A percentile compares a stretch with the other conserved stretches of the same genome.
These are phyloP conservation scores for Spathaspora sp. DNA, from an alignment of 805 yeast genomes.

Conservation along the genomic window DNA sequence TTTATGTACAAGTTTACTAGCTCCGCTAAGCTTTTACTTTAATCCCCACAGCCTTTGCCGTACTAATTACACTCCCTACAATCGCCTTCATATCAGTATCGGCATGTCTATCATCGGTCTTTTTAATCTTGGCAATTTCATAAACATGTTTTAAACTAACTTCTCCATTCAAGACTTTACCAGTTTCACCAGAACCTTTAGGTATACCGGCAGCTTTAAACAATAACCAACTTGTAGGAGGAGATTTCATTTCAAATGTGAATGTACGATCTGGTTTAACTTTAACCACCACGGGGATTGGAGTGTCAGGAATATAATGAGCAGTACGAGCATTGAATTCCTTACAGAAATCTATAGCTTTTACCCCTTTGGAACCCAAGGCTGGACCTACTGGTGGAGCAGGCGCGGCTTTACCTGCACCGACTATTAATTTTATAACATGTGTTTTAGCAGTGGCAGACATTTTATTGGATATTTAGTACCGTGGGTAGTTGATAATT, in stretches of 20 bases:
- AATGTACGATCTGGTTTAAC: conserved; percentile 93
- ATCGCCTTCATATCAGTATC: conserved; percentile 68
- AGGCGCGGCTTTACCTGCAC: conserved; percentile 97
- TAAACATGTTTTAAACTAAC: conserved; percentile 82
- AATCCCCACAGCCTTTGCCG: conserved; percentile 89
- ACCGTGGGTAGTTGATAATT: background rate
- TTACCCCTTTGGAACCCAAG: conserved; percentile 95
- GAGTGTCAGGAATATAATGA: conserved; percentile 77
- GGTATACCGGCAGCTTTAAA: conserved; percentile 75
- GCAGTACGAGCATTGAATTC: conserved; percentile 98
- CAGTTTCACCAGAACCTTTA: conserved; percentile 74
- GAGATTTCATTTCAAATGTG: conserved; percentile 80
- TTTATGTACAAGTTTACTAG: background rate
- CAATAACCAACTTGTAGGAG: conserved; percentile 85
- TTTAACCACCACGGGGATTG: conserved; percentile 80
- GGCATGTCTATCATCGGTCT: conserved; percentile 78
- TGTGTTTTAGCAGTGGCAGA: conserved; percentile 48
- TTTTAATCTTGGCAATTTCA: conserved; percentile 91
- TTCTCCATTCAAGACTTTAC: conserved; percentile 60
- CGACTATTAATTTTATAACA: conserved; percentile 84
- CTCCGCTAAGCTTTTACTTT: conserved; percentile 48
- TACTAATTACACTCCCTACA: conserved; percentile 77
- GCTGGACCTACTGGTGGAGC: conserved; percentile 99
- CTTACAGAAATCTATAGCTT: conserved; percentile 97
- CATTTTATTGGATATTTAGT: background rate